Conservation (phyloP, 352 stramenopile species). For the Aphanomyces cochlioides region DNA sequence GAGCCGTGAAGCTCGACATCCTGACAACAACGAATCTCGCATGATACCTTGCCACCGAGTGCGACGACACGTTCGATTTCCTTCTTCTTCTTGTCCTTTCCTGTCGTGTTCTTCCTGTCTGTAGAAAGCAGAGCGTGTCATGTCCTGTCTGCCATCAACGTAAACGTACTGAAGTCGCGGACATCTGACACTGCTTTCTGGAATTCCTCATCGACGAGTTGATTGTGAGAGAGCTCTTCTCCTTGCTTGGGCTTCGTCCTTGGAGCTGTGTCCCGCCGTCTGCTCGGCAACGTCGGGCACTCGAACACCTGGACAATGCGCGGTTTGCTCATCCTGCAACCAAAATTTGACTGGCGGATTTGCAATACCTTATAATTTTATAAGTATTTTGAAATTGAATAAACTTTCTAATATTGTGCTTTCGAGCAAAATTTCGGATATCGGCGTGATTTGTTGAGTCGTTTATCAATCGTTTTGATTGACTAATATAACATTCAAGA, state of each 20-base stretch:
- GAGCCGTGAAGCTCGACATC: not conserved
- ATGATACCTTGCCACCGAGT: conserved; percentile 44
- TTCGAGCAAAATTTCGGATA: no score
- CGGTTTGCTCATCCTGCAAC: conserved; percentile 52
- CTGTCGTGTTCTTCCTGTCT: conserved; percentile 57
- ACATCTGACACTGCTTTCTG: conserved; percentile 68
- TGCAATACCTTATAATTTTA: not conserved
- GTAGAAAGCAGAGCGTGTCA: not conserved
- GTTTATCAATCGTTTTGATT: no score
- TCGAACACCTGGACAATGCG: conserved; percentile 73
- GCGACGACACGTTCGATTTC: conserved; percentile 70
- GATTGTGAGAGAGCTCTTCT: conserved; percentile 45
- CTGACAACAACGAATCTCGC: not conserved
- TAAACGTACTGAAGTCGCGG: conserved; percentile 59
- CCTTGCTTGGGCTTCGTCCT: conserved; percentile 25
- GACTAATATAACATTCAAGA: no score
- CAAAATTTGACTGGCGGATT: conserved; percentile 21
- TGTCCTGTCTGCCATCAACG: not conserved
- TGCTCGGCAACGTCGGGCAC: conserved; percentile 41
- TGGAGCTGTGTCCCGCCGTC: not conserved
- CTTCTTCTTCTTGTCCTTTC: conserved; percentile 74
- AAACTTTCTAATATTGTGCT: not conserved
- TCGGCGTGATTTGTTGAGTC: no score
- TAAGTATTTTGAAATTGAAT: not conserved
- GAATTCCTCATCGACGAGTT: conserved; percentile 78